Percentiles rank a stretch among this genome's conserved stretches.
These are phyloP conservation scores for Bauhinia variegata DNA, from an alignment of 306 rosid genomes.

Conservation along the genomic window DNA sequence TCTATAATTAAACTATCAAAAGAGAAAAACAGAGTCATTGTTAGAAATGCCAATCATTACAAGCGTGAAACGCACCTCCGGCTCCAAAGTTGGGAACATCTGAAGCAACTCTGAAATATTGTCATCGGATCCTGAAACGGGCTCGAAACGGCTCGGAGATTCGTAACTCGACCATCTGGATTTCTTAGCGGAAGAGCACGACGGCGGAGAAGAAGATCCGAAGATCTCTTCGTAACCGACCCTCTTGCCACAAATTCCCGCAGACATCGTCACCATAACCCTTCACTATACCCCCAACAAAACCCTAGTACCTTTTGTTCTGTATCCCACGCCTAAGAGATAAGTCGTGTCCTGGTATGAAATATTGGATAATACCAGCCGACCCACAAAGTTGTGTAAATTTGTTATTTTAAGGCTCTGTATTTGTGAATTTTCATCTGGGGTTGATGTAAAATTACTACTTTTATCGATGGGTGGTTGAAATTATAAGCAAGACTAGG, in stretches of 20 bases:
- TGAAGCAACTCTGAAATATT: slow-evolving; percentile 33
- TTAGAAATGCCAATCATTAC: background rate
- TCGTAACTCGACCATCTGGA: slow-evolving; percentile 35
- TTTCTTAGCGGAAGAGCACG: slow-evolving; percentile 43
- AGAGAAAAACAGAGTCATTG: background rate
- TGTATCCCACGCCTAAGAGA: background rate
- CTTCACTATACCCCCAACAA: background rate
- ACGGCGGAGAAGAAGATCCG: slow-evolving; percentile 49
- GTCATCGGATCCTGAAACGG: slow-evolving; percentile 4
- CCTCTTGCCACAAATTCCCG: slow-evolving; percentile 48
- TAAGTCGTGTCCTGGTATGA: background rate
- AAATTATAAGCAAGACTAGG: background rate
- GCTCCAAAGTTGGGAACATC: slow-evolving; percentile 44
- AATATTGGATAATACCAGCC: background rate
- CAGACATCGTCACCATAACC: slow-evolving; percentile 40
- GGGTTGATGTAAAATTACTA: background rate
- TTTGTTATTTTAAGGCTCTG: background rate
- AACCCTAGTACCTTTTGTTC: too few species aligned
- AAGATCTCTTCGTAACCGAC: slow-evolving; percentile 49
- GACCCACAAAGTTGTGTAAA: background rate
- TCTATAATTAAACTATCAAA: background rate
- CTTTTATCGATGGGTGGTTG: background rate
- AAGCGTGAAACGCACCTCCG: slow-evolving; percentile 30
- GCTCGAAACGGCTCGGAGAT: slow-evolving; percentile 36
- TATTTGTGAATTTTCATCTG: background rate